phyloP scores from a whole-genome alignment of 2,329 filamentous ascomycete species.

The Xylaria sp. region DNA sequence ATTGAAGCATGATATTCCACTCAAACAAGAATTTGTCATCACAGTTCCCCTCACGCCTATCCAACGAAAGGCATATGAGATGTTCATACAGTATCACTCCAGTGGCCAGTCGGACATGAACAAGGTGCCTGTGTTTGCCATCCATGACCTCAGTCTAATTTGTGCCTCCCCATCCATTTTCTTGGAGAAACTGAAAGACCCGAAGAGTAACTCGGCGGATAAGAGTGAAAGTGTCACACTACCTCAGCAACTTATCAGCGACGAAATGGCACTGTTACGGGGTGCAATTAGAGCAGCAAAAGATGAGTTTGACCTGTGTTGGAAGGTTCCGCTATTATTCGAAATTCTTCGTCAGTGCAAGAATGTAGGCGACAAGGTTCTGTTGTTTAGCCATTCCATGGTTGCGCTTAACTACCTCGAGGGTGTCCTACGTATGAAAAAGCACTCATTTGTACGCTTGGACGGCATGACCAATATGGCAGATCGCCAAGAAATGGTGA shows the following conservation, averaged over 20 bases:
- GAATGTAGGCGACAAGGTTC: slow-evolving; percentile 73
- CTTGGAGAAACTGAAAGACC: slow-evolving; percentile 49
- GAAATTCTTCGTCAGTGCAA: slow-evolving; percentile 75
- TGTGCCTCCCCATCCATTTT: slow-evolving; percentile 65
- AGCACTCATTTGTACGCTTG: slow-evolving; percentile 66
- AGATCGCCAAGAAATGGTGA: slow-evolving; percentile 71
- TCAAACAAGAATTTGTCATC: slow-evolving; percentile 85
- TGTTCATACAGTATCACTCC: slow-evolving; percentile 52
- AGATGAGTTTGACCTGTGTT: slow-evolving; percentile 65
- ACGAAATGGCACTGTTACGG: slow-evolving; percentile 52
- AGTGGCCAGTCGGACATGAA: slow-evolving; percentile 14
- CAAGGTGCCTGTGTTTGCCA: slow-evolving; percentile 50
- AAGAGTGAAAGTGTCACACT: slow-evolving; percentile 40
- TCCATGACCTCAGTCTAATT: slow-evolving; percentile 58
- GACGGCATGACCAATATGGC: slow-evolving; percentile 71
- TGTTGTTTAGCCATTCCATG: slow-evolving; percentile 83
- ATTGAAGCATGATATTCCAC: slow-evolving; percentile 73
- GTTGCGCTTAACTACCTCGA: slow-evolving; percentile 76
- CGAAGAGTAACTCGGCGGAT: slow-evolving; percentile 16
- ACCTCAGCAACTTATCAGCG: slow-evolving; percentile 47
- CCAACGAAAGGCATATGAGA: slow-evolving; percentile 72
- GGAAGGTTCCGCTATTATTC: slow-evolving; percentile 75
- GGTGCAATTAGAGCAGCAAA: slow-evolving; percentile 51
- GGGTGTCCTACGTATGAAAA: slow-evolving; percentile 61
- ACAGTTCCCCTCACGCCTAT: slow-evolving; percentile 74